phyloP scores from a whole-genome alignment of 164 flowering plant species.

The Magnolia officinalis region DNA sequence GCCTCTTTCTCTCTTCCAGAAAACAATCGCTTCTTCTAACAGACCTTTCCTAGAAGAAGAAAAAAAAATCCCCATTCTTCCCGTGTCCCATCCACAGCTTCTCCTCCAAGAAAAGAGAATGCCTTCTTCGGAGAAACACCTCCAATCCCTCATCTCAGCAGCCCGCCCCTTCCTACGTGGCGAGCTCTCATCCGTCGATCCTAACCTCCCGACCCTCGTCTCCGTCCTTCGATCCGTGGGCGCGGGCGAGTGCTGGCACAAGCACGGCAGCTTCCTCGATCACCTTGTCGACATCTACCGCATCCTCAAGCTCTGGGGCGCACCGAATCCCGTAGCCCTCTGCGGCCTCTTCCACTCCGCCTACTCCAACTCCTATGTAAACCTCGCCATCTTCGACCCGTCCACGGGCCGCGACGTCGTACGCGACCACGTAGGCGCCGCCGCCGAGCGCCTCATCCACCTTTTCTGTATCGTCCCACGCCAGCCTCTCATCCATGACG shows the following conservation, averaged over 20 bases:
- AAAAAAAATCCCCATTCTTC: too few relatives aligned
- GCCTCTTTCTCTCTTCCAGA: too few relatives aligned
- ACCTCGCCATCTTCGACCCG: constrained; percentile 91
- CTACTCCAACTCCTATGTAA: constrained; percentile 94
- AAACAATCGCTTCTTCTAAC: too few relatives aligned
- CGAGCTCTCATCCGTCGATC: constrained; percentile 53
- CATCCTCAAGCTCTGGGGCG: constrained; percentile 70
- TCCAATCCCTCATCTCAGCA: constrained; percentile 37
- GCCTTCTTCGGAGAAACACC: constrained; percentile 15
- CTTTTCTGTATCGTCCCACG: constrained; percentile 85
- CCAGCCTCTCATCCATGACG: constrained; percentile 79
- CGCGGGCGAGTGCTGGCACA: constrained; percentile 98
- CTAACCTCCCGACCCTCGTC: constrained; percentile 56
- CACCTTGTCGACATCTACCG: constrained; percentile 74
- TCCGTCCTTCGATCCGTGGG: constrained; percentile 77
- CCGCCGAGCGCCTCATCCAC: constrained; percentile 75
- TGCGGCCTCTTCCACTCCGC: constrained; percentile 98
- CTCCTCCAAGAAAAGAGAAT: background rate
- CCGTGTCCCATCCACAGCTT: background rate
- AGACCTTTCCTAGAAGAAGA: too few relatives aligned
- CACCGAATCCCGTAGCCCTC: constrained; percentile 59
- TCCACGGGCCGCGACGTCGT: constrained; percentile 70
- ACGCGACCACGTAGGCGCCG: constrained; percentile 59
- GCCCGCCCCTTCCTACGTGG: constrained; percentile 84
- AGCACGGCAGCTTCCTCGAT: constrained; percentile 88